These are phyloP conservation scores for Hymenoscyphus fraxineus DNA, from an alignment of 2,329 filamentous ascomycete species.

Conservation along the genomic window DNA sequence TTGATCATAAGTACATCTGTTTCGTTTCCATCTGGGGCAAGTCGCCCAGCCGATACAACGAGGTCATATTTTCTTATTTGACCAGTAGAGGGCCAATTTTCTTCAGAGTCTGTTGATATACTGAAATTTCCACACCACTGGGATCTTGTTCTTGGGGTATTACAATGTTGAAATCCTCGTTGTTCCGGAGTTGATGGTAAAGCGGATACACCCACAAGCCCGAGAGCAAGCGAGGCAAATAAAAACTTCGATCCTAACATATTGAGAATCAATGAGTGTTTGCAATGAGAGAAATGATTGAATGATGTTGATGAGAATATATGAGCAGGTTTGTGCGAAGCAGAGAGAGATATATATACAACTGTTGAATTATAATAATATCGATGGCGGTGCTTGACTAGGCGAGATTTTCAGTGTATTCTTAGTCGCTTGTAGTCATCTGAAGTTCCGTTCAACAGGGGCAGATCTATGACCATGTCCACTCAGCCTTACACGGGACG, in stretches of 20 bases:
- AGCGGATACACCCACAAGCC: background rate
- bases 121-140: background rate
- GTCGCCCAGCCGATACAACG: conserved; percentile 15
- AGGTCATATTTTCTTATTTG: conserved; percentile 15
- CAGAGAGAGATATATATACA: background rate
- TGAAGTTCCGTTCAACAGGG: background rate
- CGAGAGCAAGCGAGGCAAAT: background rate
- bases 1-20: conserved; percentile 50
- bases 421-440: background rate
- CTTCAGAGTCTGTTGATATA: background rate
- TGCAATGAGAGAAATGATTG: background rate
- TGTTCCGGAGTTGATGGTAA: background rate
- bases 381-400: background rate
- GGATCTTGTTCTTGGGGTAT: background rate
- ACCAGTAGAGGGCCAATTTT: conserved; percentile 7
- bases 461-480: background rate
- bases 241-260: conserved; percentile 4
- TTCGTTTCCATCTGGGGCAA: conserved; percentile 37
- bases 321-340: background rate
- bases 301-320: background rate
- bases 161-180: background rate
- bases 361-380: background rate
- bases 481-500: background rate
- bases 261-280: background rate
- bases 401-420: background rate